phyloP scores from a whole-genome alignment of 371 early-diverging fungal species.

The Mucor lusitanicus region DNA sequence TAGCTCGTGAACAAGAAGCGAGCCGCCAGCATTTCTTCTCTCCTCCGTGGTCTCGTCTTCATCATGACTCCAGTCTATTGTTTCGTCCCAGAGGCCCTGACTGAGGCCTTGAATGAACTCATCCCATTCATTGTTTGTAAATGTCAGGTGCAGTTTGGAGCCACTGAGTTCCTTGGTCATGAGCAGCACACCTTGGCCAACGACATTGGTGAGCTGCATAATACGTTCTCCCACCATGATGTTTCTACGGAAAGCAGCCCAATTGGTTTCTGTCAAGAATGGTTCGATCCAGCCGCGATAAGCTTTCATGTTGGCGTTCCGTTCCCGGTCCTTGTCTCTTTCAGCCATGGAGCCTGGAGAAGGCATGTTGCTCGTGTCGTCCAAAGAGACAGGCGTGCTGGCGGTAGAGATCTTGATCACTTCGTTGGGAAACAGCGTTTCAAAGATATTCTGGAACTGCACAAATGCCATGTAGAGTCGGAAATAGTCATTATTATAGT shows the following conservation, averaged over 20 bases:
- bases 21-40: background rate
- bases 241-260: conserved; percentile 55
- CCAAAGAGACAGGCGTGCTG: background rate
- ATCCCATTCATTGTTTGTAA: conserved; percentile 55
- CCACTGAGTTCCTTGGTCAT: conserved; percentile 56
- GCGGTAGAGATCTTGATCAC: conserved; percentile 16
- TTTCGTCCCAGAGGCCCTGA: conserved; percentile 39
- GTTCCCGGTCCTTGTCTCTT: conserved; percentile 35
- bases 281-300: conserved; percentile 54
- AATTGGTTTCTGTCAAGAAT: conserved; percentile 41
- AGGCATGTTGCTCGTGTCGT: conserved; percentile 14
- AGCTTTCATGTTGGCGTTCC: conserved; percentile 45
- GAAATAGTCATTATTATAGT: conserved; percentile 51
- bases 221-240: conserved; percentile 54
- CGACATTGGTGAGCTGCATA: conserved; percentile 42
- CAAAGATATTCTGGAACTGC: conserved; percentile 44
- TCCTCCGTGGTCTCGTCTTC: conserved; percentile 6
- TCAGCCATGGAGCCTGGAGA: conserved; percentile 1
- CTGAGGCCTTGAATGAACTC: conserved; percentile 45
- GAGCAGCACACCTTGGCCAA: conserved; percentile 46
- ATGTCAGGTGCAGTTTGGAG: conserved; percentile 50
- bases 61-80: conserved; percentile 36
- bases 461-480: conserved; percentile 48
- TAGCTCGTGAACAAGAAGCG: conserved; percentile 24
- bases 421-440: conserved; percentile 37